These are phyloP conservation scores for Syzygium aqueum DNA, from an alignment of 345 rosid species.

Conservation along the genomic window DNA sequence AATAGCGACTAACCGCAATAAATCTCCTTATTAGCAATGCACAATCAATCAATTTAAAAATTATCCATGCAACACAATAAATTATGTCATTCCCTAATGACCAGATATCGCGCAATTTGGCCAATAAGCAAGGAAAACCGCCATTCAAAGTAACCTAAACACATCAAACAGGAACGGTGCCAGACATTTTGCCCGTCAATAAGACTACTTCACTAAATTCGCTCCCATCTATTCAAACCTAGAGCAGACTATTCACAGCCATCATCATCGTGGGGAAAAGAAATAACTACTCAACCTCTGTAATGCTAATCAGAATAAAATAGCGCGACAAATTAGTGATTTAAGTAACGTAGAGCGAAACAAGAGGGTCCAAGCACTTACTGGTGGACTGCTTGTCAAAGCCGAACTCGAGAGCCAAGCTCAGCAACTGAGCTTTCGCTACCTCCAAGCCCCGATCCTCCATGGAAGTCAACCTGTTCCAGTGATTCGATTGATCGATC, in stretches of 20 bases:
- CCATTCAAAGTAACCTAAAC: too few species aligned
- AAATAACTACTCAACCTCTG: too few species aligned
- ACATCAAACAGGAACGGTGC: too few species aligned
- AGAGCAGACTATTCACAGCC: too few species aligned
- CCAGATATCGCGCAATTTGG: accelerated
- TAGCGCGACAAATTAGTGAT: too few species aligned
- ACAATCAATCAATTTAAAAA: not conserved
- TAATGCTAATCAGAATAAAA: too few species aligned
- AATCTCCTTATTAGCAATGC: not conserved
- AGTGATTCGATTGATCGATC: not conserved
- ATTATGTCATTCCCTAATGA: not conserved
- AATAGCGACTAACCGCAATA: not conserved
- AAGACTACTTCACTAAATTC: too few species aligned
- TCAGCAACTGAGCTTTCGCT: conserved; percentile 63
- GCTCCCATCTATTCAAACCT: too few species aligned
- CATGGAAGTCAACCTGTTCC: not conserved
- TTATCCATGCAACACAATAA: not conserved
- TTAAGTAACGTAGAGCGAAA: too few species aligned
- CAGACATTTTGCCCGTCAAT: too few species aligned
- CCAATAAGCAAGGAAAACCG: too few species aligned
- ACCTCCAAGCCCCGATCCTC: conserved; percentile 14
- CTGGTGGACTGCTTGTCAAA: conserved; percentile 58
- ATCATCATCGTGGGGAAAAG: too few species aligned
- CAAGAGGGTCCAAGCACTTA: conserved; percentile 40
- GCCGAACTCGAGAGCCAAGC: conserved; percentile 69